A percentile compares a stretch with the other conserved stretches of the same genome.
These are phyloP conservation scores for Hirsutella thompsonii DNA, from an alignment of 2,329 filamentous ascomycete species.

Conservation along the genomic window DNA sequence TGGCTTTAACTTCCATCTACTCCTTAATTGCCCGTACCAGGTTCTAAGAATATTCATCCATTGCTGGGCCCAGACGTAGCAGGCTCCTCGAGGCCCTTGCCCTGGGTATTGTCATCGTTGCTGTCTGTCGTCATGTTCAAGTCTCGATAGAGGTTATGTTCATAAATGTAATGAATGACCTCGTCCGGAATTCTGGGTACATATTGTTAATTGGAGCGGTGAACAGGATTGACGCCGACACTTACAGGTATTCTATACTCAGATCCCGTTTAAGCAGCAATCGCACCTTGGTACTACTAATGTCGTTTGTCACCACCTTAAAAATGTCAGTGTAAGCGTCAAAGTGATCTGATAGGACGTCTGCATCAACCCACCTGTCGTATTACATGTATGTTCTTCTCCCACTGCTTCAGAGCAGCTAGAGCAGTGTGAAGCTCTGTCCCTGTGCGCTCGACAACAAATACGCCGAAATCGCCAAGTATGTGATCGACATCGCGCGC, in stretches of 20 bases:
- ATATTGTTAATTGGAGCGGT: neutral
- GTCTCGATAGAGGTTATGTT: conserved; percentile 52
- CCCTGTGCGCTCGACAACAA: conserved; percentile 77
- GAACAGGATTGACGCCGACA: neutral
- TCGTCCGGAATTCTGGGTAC: conserved; percentile 42
- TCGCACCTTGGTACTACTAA: conserved; percentile 72
- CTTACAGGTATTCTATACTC: conserved; percentile 57
- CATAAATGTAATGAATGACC: conserved; percentile 62
- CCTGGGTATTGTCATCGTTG: conserved; percentile 12
- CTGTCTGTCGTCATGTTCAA: conserved; percentile 12
- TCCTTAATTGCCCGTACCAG: too few relatives aligned
- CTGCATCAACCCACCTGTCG: conserved; percentile 36
- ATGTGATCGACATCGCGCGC: conserved; percentile 79
- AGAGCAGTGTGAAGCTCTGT: conserved; percentile 84
- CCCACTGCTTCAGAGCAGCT: conserved; percentile 67
- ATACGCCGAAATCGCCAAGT: conserved; percentile 67
- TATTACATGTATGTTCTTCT: conserved; percentile 78
- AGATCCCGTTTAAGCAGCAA: conserved; percentile 68
- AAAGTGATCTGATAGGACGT: too few relatives aligned
- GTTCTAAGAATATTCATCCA: too few relatives aligned
- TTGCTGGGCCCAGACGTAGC: conserved; percentile 12
- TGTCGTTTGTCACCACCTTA: conserved; percentile 61
- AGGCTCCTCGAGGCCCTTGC: conserved; percentile 4
- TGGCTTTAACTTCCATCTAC: too few relatives aligned
- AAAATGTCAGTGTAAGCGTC: too few relatives aligned